Percentiles rank a stretch among this genome's conserved stretches.
Evolutionary conservation across 1,284 basidiomycete genomes (phyloP).

Genomic region (Lentinus polychrous): DNA sequence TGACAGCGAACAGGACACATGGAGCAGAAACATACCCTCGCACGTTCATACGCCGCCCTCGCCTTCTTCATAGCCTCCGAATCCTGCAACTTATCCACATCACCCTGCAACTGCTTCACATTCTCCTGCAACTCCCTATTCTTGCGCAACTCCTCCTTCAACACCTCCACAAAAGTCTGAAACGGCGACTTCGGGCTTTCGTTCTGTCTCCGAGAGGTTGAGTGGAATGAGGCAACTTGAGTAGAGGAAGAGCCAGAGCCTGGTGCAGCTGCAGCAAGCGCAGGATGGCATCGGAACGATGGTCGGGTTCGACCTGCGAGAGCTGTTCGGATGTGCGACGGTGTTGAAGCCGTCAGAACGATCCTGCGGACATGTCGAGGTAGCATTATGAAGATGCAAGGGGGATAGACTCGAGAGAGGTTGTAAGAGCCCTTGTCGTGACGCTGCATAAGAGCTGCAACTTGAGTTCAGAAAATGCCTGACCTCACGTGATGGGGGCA

Average conservation of each 20-base stretch:
- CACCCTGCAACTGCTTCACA: conserved; percentile 94
- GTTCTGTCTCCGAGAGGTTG: conserved; percentile 51
- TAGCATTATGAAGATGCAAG: conserved; percentile 16
- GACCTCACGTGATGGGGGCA: too few relatives aligned
- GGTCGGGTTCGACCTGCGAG: conserved; percentile 14
- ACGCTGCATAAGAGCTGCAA: too few relatives aligned
- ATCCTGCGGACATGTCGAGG: conserved; percentile 24
- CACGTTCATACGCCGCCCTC: conserved; percentile 86
- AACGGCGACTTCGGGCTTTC: conserved; percentile 88
- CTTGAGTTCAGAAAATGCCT: too few relatives aligned
- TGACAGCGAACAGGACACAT: conserved; percentile 3
- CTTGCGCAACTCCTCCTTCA: conserved; percentile 89
- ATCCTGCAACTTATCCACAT: conserved; percentile 96
- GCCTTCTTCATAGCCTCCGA: conserved; percentile 94
- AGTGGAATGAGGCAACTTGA: conserved; percentile 46
- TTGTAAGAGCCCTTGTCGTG: too few relatives aligned
- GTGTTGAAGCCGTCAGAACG: conserved; percentile 19
- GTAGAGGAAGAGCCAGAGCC: too few relatives aligned
- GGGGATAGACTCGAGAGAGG: neutral
- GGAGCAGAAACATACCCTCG: conserved; percentile 59
- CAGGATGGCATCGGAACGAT: conserved; percentile 15
- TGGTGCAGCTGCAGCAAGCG: conserved; percentile 12
- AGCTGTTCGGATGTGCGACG: conserved; percentile 21
- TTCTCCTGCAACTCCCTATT: conserved; percentile 94
- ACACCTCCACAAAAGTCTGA: conserved; percentile 91